Base-by-base conservation (phyloP, 1,284 basidiomycete genomes). In the Cutaneotrichosporon curvatum region DNA sequence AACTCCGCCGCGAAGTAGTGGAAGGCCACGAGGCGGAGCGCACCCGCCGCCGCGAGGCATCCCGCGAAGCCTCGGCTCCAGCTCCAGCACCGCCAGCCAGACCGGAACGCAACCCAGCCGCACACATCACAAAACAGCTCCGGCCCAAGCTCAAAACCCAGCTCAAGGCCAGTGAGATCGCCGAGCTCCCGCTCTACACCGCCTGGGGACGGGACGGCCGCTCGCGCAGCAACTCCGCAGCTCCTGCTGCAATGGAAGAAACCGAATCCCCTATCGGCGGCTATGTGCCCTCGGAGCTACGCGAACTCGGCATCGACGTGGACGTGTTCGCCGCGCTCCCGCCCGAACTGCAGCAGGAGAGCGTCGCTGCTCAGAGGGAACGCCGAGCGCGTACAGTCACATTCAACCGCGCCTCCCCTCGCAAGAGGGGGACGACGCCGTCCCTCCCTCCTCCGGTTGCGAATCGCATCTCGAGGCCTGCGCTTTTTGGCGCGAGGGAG, bases 301-400 rank as follows among this genome's bases (percentile, higher is more conserved):
- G 64, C 12, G 75, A 76, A 33, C 74, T 89, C 19, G 78, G 77
- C 12, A 78, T 89, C 4, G 87, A 89, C 63, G 77, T 72, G 60
- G 76, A 77, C 1, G 81, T 88, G 0, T 81, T 87, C 48, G 74
- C 79, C 18, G 83, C 82, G 1, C 74, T 91, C 16, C 87, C 87
- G 0, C 73, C 71, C 1, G 83, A 86, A 20, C 73, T 89, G 18
- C 79, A 80, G 25, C 71, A 76, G 48, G 87, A 90, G 60, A 73
- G 87, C 4, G 78, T 85, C 53, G 69, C 68, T 3, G 82, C 83
- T 52, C 85, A 67, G 42, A 45, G 58, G 11, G 40, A 48, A 4
- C 59, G 56, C 40, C 35, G 43, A 80, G 78, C 1, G 74, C 32
- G 60, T 5, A 37, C 53, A 10, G 28, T 15, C 19, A 14, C 47